phyloP scores from a whole-genome alignment of 352 stramenopile genomes.

The Phytophthora idaei region DNA sequence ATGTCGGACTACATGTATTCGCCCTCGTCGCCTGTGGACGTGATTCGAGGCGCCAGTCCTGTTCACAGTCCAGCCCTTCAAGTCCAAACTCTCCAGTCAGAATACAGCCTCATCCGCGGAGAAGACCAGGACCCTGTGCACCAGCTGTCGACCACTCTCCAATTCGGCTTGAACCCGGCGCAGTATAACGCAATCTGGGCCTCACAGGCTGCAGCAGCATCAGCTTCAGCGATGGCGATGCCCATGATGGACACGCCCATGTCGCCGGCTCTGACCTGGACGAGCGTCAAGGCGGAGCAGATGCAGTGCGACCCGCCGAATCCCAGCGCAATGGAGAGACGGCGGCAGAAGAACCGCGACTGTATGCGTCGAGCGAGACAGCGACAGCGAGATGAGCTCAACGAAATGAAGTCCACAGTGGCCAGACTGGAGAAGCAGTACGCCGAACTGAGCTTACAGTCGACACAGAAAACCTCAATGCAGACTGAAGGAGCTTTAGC shows the following conservation, averaged over 20 bases:
- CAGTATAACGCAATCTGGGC: constrained; percentile 3
- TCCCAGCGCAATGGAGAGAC: constrained; percentile 33
- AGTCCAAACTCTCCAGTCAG: constrained; percentile 13
- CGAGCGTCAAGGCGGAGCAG: background rate
- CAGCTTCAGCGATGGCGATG: constrained; percentile 4
- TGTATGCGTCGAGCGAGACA: constrained; percentile 51
- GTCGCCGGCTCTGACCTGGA: background rate
- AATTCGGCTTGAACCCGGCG: constrained; percentile 4
- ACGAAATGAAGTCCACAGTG: constrained; percentile 40
- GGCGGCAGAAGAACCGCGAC: constrained; percentile 48
- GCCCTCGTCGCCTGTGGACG: constrained; percentile 1
- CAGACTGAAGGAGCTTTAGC: background rate
- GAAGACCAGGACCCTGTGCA: constrained; percentile 11
- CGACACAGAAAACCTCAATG: constrained; percentile 3
- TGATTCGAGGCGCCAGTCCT: constrained; percentile 22
- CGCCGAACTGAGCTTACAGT: constrained; percentile 32
- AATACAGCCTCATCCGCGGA: constrained; percentile 18
- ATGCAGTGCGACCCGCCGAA: constrained; percentile 33
- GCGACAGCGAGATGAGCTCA: constrained; percentile 38
- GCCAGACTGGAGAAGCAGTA: constrained; percentile 47
- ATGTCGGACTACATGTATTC: no score
- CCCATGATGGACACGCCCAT: constrained; percentile 23
- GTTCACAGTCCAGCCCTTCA: constrained; percentile 11
- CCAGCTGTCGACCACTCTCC: constrained; percentile 7
- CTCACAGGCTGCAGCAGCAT: background rate